These are phyloP conservation scores for Debaryomyces subglobosus DNA, from an alignment of 1,139 yeast species.

Conservation along the genomic window DNA sequence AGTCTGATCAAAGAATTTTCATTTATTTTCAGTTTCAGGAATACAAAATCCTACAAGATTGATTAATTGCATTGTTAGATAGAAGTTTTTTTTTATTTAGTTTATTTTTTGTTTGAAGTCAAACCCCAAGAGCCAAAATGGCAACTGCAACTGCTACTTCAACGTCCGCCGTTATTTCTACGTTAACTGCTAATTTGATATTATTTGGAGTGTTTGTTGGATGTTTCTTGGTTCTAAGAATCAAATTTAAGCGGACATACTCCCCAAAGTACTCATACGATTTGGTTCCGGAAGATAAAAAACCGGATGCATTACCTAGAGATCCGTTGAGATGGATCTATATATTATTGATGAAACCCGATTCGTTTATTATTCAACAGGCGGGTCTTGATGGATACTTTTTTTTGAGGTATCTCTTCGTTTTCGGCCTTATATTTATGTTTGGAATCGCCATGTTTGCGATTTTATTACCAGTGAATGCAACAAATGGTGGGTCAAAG, in stretches of 20 bases:
- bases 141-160: conserved; percentile 43
- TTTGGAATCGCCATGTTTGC: conserved; percentile 50
- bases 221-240: conserved; percentile 56
- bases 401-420: conserved; percentile 58
- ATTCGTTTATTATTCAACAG: conserved; percentile 66
- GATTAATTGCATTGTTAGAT: neutral
- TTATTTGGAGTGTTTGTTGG: conserved; percentile 56
- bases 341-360: conserved; percentile 60
- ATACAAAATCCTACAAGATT: neutral
- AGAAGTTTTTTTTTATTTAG: neutral
- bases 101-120: neutral
- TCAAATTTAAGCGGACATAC: conserved; percentile 62
- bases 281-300: conserved; percentile 60
- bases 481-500: conserved; percentile 52
- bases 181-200: conserved; percentile 58
- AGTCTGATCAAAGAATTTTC: neutral
- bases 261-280: conserved; percentile 66
- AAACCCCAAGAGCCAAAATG: conserved; percentile 10
- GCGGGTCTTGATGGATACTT: conserved; percentile 79
- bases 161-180: conserved; percentile 65
- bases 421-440: conserved; percentile 47
- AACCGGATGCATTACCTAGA: conserved; percentile 62
- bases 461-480: conserved; percentile 66
- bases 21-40: neutral
- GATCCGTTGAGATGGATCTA: conserved; percentile 68